A percentile compares a stretch with the other conserved stretches of the same genome.
Evolutionary conservation across 768 basidiomycete species (phyloP).

Genomic region (Tubosaeta brunneosetosa): DNA sequence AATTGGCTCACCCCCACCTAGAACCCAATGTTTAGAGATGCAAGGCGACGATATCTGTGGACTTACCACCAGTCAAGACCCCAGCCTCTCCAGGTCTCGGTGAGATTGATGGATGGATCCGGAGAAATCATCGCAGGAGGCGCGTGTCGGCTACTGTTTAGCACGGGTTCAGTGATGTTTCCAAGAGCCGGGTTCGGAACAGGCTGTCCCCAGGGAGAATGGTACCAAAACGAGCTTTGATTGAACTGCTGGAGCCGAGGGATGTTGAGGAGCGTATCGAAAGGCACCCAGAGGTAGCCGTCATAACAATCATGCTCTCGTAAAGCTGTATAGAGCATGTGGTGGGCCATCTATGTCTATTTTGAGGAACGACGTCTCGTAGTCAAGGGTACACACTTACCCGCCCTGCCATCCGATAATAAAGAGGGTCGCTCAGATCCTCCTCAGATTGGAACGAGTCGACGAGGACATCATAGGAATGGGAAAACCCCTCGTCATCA

Average conservation of each 20-base stretch:
- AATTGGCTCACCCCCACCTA: conserved; percentile 40
- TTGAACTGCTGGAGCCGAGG: conserved; percentile 45
- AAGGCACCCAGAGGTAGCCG: conserved; percentile 51
- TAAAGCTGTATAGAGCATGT: conserved; percentile 48
- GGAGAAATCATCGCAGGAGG: conserved; percentile 41
- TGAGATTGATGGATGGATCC: conserved; percentile 34
- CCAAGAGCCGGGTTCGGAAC: conserved; percentile 38
- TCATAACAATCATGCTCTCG: conserved; percentile 42
- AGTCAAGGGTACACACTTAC: conserved; percentile 21
- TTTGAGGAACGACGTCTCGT: not conserved
- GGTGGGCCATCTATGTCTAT: conserved; percentile 41
- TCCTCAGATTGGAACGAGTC: conserved; percentile 45
- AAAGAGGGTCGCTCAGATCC: conserved; percentile 34
- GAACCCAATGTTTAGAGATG: conserved; percentile 9
- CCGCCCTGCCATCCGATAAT: conserved; percentile 42
- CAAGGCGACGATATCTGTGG: not conserved
- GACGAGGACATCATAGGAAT: conserved; percentile 48
- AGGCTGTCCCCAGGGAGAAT: conserved; percentile 42
- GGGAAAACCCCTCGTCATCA: conserved; percentile 43
- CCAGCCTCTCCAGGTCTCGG: conserved; percentile 40
- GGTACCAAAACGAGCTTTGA: conserved; percentile 46
- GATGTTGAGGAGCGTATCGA: conserved; percentile 47
- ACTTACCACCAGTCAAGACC: conserved; percentile 42
- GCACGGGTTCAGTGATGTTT: conserved; percentile 5
- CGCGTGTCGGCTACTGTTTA: conserved; percentile 30